Base-by-base conservation (phyloP, 169 alveolate species). In the Neospora caninum region DNA sequence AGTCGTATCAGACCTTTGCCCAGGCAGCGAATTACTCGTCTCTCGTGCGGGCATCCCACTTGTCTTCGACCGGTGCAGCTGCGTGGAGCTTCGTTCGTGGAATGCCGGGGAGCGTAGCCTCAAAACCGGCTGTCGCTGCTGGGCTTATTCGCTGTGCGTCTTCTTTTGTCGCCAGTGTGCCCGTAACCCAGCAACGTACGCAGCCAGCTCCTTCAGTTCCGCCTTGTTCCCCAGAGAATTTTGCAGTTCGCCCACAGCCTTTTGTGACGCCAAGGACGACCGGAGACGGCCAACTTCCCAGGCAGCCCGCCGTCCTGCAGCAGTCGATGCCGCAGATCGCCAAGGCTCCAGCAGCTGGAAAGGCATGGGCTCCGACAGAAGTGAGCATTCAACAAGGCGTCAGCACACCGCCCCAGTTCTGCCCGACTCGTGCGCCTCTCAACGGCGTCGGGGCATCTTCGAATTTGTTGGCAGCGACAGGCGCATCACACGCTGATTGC, bases 261-360 rank as follows among this genome's bases (percentile, higher is more conserved):
- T 64, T 22, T 64, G 73, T 27, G 25, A 6, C 73, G 34, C 7
- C 73, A 22, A 4, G 73, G 73, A 64, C 34, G 31, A 4, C 73
- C 34, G 73, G 73, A 64, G 73, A 64, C 31, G 73, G 73, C n/a
- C 73, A 64, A 6, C 7, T 64, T 7, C 45, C 49, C 1, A 78
- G 2, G 86, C 86, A 78, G 86, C 43, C 86, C 39, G 31, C 45
- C n/a, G 45, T 38, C 49, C 45, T 78, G 45, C 86, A 78, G 86
- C 86, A 78, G 20, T 22, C 31, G 86, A 29, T 78, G 86, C 86
- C 86, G 42, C 86, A 78, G 45, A 2, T 78, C 1, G 86, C 86
- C 39, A 78, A 78, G 86, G n/a, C 45, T 0, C 1, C 86, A 18
- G 43, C 39, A 43, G 86, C 49, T n/a, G 86, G 39, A 18, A n/a